Evolutionary conservation across 2,329 filamentous ascomycete genomes (phyloP).

Genomic region (Cladosporium sp.): DNA sequence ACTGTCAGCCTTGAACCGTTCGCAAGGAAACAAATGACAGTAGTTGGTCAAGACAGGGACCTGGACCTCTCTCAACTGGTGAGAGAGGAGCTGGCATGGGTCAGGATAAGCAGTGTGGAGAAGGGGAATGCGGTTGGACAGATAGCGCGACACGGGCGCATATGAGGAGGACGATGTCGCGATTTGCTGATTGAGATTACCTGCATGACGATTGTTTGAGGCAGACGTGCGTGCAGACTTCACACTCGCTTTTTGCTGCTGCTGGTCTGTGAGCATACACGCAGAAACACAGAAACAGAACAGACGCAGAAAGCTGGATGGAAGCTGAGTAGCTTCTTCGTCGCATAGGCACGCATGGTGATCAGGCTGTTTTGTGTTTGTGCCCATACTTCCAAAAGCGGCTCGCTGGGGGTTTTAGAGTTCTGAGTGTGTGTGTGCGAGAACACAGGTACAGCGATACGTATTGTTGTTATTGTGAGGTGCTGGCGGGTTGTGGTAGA

Average conservation of each 20-base stretch:
- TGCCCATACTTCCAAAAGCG: neutral
- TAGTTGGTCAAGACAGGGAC: neutral
- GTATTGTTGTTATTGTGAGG: too few relatives aligned
- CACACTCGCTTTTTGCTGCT: neutral
- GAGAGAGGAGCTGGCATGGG: neutral
- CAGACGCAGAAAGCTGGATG: neutral
- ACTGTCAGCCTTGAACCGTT: neutral
- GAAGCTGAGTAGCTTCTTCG: constrained; percentile 7
- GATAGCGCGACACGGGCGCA: constrained; percentile 7
- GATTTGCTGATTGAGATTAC: constrained; percentile 6
- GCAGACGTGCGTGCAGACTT: too few relatives aligned
- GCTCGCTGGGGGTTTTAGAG: neutral
- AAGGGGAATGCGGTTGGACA: constrained; percentile 9
- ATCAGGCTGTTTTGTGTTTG: too few relatives aligned
- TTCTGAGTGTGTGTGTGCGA: neutral
- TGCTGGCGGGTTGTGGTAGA: neutral
- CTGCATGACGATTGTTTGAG: neutral
- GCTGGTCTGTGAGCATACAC: neutral
- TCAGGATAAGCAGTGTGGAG: constrained; percentile 10
- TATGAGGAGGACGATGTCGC: neutral
- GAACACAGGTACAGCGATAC: too few relatives aligned
- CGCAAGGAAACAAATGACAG: neutral
- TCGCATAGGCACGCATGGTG: constrained; percentile 3
- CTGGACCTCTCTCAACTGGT: neutral
- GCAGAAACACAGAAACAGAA: too few relatives aligned